These are phyloP conservation scores for Pleurotus sapidus DNA, from an alignment of 768 basidiomycete species.

Conservation along the genomic window DNA sequence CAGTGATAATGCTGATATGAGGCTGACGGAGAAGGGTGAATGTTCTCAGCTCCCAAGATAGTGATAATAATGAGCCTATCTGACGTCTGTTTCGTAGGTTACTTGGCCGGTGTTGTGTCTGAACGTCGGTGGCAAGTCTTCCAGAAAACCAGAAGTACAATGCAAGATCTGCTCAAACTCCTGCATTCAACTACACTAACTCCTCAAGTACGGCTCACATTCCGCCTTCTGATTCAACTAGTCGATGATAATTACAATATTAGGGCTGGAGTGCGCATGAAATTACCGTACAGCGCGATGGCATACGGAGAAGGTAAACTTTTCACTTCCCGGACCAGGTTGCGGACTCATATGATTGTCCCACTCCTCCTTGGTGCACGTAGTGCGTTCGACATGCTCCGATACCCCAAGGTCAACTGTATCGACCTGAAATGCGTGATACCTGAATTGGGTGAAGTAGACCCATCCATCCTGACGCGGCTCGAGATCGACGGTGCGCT, in stretches of 20 bases:
- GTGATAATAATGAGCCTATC: too few species aligned
- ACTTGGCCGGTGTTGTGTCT: constrained; percentile 41
- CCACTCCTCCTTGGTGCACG: too few species aligned
- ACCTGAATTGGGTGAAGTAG: constrained; percentile 48
- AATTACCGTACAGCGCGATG: constrained; percentile 43
- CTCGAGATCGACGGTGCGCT: constrained; percentile 68
- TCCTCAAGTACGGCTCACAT: constrained; percentile 46
- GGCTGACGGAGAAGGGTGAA: constrained; percentile 75
- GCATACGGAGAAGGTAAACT: constrained; percentile 41
- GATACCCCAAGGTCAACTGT: constrained; percentile 51
- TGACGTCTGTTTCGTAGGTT: too few species aligned
- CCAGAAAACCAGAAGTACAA: constrained; percentile 25
- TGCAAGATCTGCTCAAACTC: constrained; percentile 31
- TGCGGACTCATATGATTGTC: too few species aligned
- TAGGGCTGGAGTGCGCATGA: constrained; percentile 40
- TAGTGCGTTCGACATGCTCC: constrained; percentile 77
- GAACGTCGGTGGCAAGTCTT: constrained; percentile 41
- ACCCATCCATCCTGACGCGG: constrained; percentile 52
- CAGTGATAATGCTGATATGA: constrained; percentile 85
- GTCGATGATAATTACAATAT: neutral
- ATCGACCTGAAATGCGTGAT: constrained; percentile 37
- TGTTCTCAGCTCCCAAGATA: neutral
- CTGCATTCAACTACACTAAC: constrained; percentile 35
- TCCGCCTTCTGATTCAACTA: too few species aligned
- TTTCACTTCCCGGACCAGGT: too few species aligned